Base-by-base conservation (phyloP, 495 filamentous ascomycete genomes). In the Aspergillus sclerotioniger region DNA sequence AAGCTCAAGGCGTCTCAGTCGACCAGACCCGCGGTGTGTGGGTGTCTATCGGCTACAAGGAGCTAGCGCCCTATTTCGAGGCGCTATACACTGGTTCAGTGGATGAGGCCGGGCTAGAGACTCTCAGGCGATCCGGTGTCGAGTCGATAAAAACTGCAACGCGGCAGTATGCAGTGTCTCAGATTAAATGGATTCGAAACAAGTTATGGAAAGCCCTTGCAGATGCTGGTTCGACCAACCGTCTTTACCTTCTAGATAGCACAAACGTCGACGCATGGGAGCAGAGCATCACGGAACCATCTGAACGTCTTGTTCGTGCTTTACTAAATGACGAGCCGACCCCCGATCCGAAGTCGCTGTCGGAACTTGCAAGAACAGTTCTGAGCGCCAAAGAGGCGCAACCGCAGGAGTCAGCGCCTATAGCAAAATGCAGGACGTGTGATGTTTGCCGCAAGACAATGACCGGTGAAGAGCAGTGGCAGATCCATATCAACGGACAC, bases 11-110 rank as follows among this genome's bases (percentile, higher is more conserved):
- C 0, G 68, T 77, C 1, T 59, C 62, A 6, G 72, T 94, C 19
- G 90, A 98, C 61, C 76, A 80, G 50, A 87, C 82, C 0, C 82
- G 85, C 29, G 95, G 95, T 3, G 94, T 98, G 13, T 98, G 92
- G 91, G 86, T 94, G 51, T 93, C 92, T 10, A 98, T 99, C 62
- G 95, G 95, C 0, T 96, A 90, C 70, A 96, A 94, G 65, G 91
- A 99, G 69, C 84, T 96, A 68, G 78, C 87, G 51, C 78, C 81
- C 0, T 96, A 90, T 59, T 75, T 92, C 19, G 57, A 75, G 3
- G 82, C 84, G 7, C 59, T 84, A 25, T 61, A 72, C 41, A 58
- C 75, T 9, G 74, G 62, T 2, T 59, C 64, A 0, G 48, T 53
- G 2, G 70, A 66, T 25, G 64, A 71, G 21, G 61, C 71, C 41